Conservation (phyloP, 164 flowering plant species). For the Liquidambar formosana region DNA sequence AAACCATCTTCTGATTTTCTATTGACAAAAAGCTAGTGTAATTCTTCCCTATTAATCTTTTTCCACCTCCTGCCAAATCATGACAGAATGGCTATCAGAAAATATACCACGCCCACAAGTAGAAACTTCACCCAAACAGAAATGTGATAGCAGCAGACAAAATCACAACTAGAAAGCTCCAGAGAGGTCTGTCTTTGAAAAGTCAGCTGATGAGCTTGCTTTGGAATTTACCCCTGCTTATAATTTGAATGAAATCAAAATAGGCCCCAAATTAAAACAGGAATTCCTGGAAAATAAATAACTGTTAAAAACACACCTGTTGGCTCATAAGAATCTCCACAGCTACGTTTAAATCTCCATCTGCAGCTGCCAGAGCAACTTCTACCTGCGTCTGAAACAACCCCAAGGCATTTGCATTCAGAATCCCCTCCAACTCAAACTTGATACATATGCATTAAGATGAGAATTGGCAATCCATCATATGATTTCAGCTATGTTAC, state of each 20-base stretch:
- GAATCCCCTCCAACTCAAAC: background rate
- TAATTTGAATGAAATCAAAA: background rate
- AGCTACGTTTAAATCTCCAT: slow-evolving; percentile 80
- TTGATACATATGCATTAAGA: background rate
- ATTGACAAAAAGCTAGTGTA: too few species aligned
- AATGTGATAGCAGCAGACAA: background rate
- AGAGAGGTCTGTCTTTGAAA: background rate
- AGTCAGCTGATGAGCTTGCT: background rate
- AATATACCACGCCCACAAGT: background rate
- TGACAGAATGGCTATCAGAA: background rate
- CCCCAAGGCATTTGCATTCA: background rate
- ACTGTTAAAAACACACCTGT: slow-evolving; percentile 44
- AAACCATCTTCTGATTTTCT: background rate
- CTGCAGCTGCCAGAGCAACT: slow-evolving; percentile 93
- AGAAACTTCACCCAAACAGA: background rate
- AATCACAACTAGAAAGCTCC: background rate
- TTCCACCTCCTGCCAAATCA: background rate
- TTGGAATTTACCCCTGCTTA: background rate
- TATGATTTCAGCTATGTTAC: background rate
- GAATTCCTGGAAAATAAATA: background rate
- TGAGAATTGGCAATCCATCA: background rate
- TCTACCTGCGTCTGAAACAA: slow-evolving; percentile 88
- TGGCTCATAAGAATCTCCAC: slow-evolving; percentile 96
- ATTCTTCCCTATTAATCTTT: background rate
- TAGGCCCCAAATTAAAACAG: background rate